A percentile compares a stretch with the other conserved stretches of the same genome.
Conservation (phyloP, 208 protist genomes). For the Herpetomonas tarakana region DNA sequence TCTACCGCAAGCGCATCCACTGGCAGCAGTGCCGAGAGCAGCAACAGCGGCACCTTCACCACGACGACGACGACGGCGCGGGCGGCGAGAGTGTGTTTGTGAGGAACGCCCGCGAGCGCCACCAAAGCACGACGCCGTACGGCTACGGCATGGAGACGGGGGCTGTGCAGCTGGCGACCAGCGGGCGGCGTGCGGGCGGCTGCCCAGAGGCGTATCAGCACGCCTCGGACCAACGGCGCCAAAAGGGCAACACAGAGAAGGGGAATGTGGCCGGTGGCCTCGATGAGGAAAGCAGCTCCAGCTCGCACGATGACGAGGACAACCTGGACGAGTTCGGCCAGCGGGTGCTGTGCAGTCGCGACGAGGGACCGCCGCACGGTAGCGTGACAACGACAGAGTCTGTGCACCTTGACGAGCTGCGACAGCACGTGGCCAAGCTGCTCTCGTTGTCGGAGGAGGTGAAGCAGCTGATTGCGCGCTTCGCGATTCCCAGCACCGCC, state of each 20-base stretch:
- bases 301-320: neutral
- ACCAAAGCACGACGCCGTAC: neutral
- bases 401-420: slow-evolving; percentile 44
- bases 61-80: neutral
- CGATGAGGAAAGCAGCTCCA: neutral
- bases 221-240: slow-evolving; percentile 8
- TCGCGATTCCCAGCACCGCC: slow-evolving; percentile 16
- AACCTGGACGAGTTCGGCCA: neutral
- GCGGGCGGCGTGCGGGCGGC: slow-evolving; percentile 7
- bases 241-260: slow-evolving; percentile 3
- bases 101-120: neutral
- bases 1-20: slow-evolving; percentile 23
- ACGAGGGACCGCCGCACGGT: neutral
- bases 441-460: slow-evolving; percentile 33
- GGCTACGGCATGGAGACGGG: neutral
- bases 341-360: neutral
- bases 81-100: neutral
- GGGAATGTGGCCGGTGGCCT: slow-evolving; percentile 3
- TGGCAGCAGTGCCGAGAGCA: slow-evolving; percentile 27
- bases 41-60: neutral
- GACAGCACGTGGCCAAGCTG: slow-evolving; percentile 34
- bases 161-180: neutral
- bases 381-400: slow-evolving; percentile 19
- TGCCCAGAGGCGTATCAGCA: slow-evolving; percentile 10
- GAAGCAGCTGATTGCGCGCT: slow-evolving; percentile 25